Evolutionary conservation across 2,329 filamentous ascomycete genomes (phyloP), one percentile per base, ranked within the genome.

Genomic region (Aureobasidium melanogenum): DNA sequence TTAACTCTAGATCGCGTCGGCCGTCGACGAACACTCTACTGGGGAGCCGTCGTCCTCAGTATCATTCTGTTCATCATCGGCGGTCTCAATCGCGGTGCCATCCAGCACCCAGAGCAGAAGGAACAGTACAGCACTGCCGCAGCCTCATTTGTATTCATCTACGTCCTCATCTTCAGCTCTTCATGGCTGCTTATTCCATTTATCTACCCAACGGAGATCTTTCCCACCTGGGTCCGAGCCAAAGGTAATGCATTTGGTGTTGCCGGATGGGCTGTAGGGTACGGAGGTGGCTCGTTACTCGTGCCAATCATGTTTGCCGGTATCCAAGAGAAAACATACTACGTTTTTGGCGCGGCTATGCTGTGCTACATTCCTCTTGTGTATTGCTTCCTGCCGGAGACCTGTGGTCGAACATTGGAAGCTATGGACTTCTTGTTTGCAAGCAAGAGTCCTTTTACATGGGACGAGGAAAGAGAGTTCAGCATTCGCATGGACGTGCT

Each of bases 1-100:
- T 79, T 80, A 62, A 75, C 76, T 17, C 76, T 81, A 60, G 78
- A 82, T 65, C 75, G 73, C 52, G 70, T 79, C 57, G 79, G 79
- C 12, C 75, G 88, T 28, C 81, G 88, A n/a, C 82, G 83, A 68
- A 80, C 91, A 63, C 89, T 91, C 85, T 74, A 91, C 19, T 83
- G 88, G 64, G 87, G 87, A 57, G 83, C 84, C 0, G 74, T 82
- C 36, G 84, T 84, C 3, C 63, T 63, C 57, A 52, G 62, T 17
- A 59, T 63, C n/a, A 71, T 67, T 6, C 70, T 71, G 69, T 64
- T 63, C 9, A 60, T 71, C 6, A 70, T 67, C 9, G 68, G 68
- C n/a, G 67, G 36, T 17, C 14, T 38, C 1, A 17, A 17, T 17
- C 36, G 36, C n/a, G 36, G 36, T 17, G 36, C 14, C 36, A 38